These are phyloP conservation scores for Gloeopeniophorella convolvens DNA, from an alignment of 768 basidiomycete species.

Conservation along the genomic window DNA sequence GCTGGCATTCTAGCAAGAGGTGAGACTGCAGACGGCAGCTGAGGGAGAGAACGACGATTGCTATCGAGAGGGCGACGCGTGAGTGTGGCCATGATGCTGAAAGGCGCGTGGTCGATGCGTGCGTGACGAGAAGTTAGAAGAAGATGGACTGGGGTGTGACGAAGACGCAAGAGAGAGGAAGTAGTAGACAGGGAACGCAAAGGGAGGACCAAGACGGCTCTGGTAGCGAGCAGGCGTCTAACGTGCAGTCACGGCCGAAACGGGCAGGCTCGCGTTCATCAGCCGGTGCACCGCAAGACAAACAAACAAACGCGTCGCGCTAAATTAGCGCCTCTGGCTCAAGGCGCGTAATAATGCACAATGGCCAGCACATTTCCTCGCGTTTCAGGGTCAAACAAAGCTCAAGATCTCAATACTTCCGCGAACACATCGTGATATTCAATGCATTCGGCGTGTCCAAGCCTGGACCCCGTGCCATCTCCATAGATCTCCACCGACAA, in stretches of 20 bases:
- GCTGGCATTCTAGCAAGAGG: constrained; percentile 9
- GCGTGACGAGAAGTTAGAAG: not conserved
- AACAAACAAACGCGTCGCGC: constrained; percentile 24
- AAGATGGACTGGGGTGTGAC: not conserved
- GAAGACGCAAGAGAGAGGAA: not conserved
- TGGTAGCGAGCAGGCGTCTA: constrained; percentile 8
- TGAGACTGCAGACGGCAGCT: constrained; percentile 13
- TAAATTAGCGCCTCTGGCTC: no score
- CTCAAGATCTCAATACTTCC: no score
- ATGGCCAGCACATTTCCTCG: no score
- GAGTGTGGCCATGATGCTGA: constrained; percentile 15
- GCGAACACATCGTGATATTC: no score
- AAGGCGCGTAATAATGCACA: no score
- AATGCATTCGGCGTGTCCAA: no score
- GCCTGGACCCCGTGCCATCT: no score
- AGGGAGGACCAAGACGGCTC: constrained; percentile 1
- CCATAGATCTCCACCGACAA: no score
- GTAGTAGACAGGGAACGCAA: constrained; percentile 7
- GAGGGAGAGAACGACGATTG: constrained; percentile 19
- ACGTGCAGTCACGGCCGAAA: no score
- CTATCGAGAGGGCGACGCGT: constrained; percentile 19
- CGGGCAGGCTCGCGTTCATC: no score
- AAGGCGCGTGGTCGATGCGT: not conserved
- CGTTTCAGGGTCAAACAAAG: no score
- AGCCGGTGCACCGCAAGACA: no score